Percentiles rank a stretch among this genome's conserved stretches.
phyloP scores from a whole-genome alignment of 129 eudicot genomes.

The Escallonia herrerae region DNA sequence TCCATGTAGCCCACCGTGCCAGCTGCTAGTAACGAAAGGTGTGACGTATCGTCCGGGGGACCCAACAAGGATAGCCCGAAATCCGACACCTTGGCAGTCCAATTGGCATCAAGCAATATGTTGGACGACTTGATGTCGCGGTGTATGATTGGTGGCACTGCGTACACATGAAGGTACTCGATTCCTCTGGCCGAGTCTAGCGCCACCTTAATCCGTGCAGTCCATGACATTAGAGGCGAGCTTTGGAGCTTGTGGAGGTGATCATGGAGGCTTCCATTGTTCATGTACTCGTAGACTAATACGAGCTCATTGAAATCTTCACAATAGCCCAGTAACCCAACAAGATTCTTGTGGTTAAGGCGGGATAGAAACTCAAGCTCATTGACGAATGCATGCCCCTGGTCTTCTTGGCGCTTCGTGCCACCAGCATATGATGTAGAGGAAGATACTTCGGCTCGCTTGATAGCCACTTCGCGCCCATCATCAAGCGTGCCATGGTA shows the following conservation, averaged over 20 bases:
- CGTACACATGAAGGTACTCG: slow-evolving; percentile 80
- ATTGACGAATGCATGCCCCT: slow-evolving; percentile 56
- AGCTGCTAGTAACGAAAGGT: slow-evolving; percentile 73
- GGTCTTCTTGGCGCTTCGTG: slow-evolving; percentile 50
- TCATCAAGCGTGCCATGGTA: slow-evolving; percentile 47
- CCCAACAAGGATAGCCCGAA: slow-evolving; percentile 82
- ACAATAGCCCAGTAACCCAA: slow-evolving; percentile 57
- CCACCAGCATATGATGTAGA: slow-evolving; percentile 20
- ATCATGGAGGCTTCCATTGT: slow-evolving; percentile 70
- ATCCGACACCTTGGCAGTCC: slow-evolving; percentile 91
- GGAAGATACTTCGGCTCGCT: slow-evolving; percentile 53
- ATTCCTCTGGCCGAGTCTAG: slow-evolving; percentile 82
- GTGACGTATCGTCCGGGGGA: slow-evolving; percentile 49
- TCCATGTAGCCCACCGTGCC: slow-evolving; percentile 96
- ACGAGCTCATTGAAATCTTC: slow-evolving; percentile 67
- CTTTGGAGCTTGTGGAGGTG: slow-evolving; percentile 58
- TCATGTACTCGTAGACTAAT: slow-evolving; percentile 76
- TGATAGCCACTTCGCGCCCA: slow-evolving; percentile 77
- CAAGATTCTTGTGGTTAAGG: slow-evolving; percentile 82
- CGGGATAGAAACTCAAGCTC: slow-evolving; percentile 82
- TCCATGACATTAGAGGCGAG: slow-evolving; percentile 60
- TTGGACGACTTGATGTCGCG: slow-evolving; percentile 92
- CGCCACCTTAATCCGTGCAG: slow-evolving; percentile 61
- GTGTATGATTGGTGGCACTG: slow-evolving; percentile 71
- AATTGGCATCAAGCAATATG: slow-evolving; percentile 56